A percentile compares a stretch with the other conserved stretches of the same genome.
These are phyloP conservation scores for Irpex sp. DNA, from an alignment of 1,284 basidiomycete genomes.

Conservation along the genomic window DNA sequence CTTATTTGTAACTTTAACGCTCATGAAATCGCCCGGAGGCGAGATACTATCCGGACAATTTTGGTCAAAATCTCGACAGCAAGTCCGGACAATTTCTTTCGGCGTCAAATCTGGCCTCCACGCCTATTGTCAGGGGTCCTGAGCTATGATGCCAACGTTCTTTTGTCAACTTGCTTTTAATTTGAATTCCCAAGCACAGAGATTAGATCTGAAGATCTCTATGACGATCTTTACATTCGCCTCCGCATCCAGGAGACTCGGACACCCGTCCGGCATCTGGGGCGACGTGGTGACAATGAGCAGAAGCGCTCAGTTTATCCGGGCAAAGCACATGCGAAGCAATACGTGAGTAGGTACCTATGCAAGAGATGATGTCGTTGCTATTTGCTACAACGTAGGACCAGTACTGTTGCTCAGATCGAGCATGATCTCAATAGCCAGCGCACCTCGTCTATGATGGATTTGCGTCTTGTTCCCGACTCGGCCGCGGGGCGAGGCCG, in stretches of 20 bases:
- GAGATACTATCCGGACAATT: too few species aligned
- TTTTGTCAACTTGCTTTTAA: not conserved
- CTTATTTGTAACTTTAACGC: too few species aligned
- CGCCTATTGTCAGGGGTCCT: too few species aligned
- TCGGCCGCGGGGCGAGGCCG: not conserved
- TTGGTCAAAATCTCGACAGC: too few species aligned
- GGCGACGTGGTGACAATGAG: not conserved
- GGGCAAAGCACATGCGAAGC: slow-evolving; percentile 1
- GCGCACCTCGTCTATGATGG: not conserved
- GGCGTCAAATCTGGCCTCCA: too few species aligned
- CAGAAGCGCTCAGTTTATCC: slow-evolving; percentile 11
- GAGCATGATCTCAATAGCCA: not conserved
- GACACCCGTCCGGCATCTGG: not conserved
- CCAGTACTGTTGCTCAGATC: not conserved
- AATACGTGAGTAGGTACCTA: not conserved
- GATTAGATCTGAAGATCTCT: not conserved
- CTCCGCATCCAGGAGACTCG: not conserved
- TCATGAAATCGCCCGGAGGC: too few species aligned
- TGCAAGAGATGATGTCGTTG: not conserved
- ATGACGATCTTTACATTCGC: not conserved
- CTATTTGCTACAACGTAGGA: not conserved
- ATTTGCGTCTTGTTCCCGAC: not conserved
- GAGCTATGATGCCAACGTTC: not conserved
- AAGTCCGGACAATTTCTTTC: too few species aligned
- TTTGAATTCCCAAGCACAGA: not conserved